Base-by-base conservation (phyloP, 352 stramenopile genomes). In the Phytophthora hybrid region DNA sequence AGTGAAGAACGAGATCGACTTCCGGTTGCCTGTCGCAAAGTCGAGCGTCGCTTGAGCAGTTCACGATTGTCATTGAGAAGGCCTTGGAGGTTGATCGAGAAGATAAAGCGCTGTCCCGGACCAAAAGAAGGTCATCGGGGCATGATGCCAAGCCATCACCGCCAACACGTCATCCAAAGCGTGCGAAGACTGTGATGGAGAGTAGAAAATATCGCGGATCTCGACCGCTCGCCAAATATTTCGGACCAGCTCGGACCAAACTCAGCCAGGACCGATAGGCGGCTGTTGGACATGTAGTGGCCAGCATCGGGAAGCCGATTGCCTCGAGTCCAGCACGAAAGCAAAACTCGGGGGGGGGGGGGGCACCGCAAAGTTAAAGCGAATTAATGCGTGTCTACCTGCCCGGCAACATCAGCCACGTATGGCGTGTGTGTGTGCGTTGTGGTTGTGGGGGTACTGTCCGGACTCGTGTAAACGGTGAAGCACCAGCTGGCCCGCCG, bases 241-340 rank as follows among this genome's bases (percentile, higher is more conserved):
- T 72, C 65, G 51, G 31, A 21, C 56, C 47, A 6, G 31, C 47
- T 66, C 47, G 44, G 46, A 53, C 7, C 14, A 54, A 23, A 18
- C 5, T 8, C 53, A 13, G 8, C 26, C 55, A 52, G 51, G 51
- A 58, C 49, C 58, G 21, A 73, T 67, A 9, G 34, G 51, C 31
- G 66, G 66, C 7, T 73, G 58, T 46, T 73, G 66, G 66, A 67
- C 23, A 49, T 73, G 66, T 67, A 58, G 66, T 26, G 66, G 66
- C 18, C 65, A 67, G 18, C 66, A 67, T 39, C 18, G 19, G 19
- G 41, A 74, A 69, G 52, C 21, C 14, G 53, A 74, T n/a, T 69
- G 59, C 19, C 19, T 31, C 5, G 39, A 67, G 0, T 4, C 9
- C 23, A 16, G 8, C 53, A 9, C 51, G 54, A 6, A 59, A 51